Evolutionary conservation across 1,284 basidiomycete species (phyloP), one percentile per base, ranked within the genome.

Genomic region (Schizophyllum amplum): DNA sequence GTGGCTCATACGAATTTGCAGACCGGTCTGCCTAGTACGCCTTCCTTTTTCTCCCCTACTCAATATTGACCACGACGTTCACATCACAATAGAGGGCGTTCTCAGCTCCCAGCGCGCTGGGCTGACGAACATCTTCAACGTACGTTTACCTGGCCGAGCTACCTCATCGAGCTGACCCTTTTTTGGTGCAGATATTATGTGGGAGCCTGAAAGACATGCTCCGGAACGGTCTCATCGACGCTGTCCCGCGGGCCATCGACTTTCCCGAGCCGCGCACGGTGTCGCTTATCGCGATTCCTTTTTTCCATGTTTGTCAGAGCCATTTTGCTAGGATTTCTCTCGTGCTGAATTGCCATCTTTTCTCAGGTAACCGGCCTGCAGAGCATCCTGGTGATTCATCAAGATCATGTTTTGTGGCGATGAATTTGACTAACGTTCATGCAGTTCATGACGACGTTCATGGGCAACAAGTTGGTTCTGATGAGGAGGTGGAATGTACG

Each of bases 401-500:
- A 13, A 5, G 5, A 5, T 5, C 27, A 13, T 6, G 5, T 13
- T 13, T 33, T 13, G 27, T 33, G 13, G 6, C 6, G 13, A 6
- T 33, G 6, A 33, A 33, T 13, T 13, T 6, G 13, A 5, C 27
- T 33, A 6, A 33, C 27, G n/a, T n/a, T 13, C 5, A 5, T 24
- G 50, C 49, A 81, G 73, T 73, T 79, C 68, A 63, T 76, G 25
- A 68, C 70, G 13, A 77, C 81, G 1, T 61, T 77, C 5, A 63
- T 62, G 1, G 84, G 84, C 2, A 67, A 69, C 59, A 84, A 81
- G 65, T 66, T 83, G 27, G 74, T 79, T 21, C 64, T 86, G 33
- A 79, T 86, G 73, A 72, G 80, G 51, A 84, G 81, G 64, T 84
- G 82, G 81, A 69, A 76, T 55, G 66, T 75, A 4, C 33, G 33